Evolutionary conservation across 495 filamentous ascomycete genomes (phyloP).

Genomic region (Letharia lupina): DNA sequence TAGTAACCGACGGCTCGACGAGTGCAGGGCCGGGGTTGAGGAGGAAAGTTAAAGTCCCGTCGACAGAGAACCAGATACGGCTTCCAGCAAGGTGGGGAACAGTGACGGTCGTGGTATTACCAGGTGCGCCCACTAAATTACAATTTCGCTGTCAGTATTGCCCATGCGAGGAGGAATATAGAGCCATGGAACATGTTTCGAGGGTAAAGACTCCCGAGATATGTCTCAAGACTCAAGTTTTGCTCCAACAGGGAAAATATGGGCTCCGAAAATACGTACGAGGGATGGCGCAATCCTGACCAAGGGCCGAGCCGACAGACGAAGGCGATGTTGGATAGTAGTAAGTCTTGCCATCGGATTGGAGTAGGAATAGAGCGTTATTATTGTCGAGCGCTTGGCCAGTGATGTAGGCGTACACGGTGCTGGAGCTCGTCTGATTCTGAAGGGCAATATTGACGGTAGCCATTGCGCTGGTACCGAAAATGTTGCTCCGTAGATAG

Average conservation of each 20-base stretch:
- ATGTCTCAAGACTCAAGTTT: too few species aligned
- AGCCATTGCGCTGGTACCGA: constrained; percentile 27
- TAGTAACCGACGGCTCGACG: constrained; percentile 63
- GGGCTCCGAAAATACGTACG: constrained; percentile 4
- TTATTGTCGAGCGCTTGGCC: constrained; percentile 54
- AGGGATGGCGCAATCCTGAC: constrained; percentile 50
- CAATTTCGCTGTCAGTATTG: too few species aligned
- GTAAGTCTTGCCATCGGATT: constrained; percentile 48
- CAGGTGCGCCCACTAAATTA: constrained; percentile 43
- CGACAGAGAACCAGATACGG: constrained; percentile 59
- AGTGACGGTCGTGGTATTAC: constrained; percentile 49
- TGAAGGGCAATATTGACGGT: constrained; percentile 51
- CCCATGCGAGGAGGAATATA: too few species aligned
- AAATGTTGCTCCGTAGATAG: background rate
- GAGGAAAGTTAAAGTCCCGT: constrained; percentile 54
- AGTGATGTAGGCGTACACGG: constrained; percentile 63
- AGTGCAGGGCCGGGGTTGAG: constrained; percentile 61
- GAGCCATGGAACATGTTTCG: too few species aligned
- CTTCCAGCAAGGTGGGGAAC: constrained; percentile 63
- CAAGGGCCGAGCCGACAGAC: constrained; percentile 36
- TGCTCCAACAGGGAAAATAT: too few species aligned
- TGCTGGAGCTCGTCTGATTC: constrained; percentile 54
- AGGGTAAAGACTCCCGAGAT: too few species aligned
- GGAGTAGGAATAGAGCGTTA: constrained; percentile 52
- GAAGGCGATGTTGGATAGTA: constrained; percentile 49